Evolutionary conservation across 2,329 filamentous ascomycete genomes (phyloP).

Genomic region (Didymella keratinophila): DNA sequence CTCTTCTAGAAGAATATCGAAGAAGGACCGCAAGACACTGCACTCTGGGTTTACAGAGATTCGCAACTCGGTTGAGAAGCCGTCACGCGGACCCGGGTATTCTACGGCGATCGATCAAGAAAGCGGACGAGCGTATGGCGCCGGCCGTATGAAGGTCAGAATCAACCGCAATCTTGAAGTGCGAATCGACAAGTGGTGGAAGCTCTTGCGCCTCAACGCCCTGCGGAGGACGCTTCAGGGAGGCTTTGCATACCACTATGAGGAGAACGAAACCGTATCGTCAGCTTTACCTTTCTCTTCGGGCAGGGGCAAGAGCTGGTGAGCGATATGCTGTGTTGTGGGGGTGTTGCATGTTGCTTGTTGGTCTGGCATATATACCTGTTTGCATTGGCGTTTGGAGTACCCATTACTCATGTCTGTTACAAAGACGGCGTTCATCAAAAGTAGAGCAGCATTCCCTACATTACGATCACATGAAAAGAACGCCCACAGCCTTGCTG

Average conservation of each 20-base stretch:
- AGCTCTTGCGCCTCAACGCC: conserved; percentile 68
- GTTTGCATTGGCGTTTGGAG: conserved; percentile 17
- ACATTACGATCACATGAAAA: background rate
- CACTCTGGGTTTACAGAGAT: conserved; percentile 73
- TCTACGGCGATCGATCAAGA: conserved; percentile 69
- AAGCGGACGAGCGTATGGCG: conserved; percentile 65
- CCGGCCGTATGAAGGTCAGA: conserved; percentile 65
- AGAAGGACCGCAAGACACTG: conserved; percentile 71
- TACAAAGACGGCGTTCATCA: background rate
- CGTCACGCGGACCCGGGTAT: conserved; percentile 71
- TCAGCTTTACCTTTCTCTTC: conserved; percentile 44
- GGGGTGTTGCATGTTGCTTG: background rate
- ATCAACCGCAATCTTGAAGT: conserved; percentile 67
- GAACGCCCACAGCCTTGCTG: background rate
- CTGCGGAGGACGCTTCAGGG: conserved; percentile 66
- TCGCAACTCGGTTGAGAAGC: conserved; percentile 70
- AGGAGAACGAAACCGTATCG: conserved; percentile 48
- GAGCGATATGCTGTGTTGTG: conserved; percentile 2
- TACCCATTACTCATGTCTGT: background rate
- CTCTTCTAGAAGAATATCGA: conserved; percentile 68
- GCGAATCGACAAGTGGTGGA: conserved; percentile 77
- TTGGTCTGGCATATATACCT: conserved; percentile 17
- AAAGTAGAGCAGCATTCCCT: conserved; percentile 3
- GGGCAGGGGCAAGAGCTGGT: conserved; percentile 13
- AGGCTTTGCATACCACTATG: conserved; percentile 48